phyloP scores from a whole-genome alignment of 2,329 filamentous ascomycete species.

The Dendrostoma leiphaemia region DNA sequence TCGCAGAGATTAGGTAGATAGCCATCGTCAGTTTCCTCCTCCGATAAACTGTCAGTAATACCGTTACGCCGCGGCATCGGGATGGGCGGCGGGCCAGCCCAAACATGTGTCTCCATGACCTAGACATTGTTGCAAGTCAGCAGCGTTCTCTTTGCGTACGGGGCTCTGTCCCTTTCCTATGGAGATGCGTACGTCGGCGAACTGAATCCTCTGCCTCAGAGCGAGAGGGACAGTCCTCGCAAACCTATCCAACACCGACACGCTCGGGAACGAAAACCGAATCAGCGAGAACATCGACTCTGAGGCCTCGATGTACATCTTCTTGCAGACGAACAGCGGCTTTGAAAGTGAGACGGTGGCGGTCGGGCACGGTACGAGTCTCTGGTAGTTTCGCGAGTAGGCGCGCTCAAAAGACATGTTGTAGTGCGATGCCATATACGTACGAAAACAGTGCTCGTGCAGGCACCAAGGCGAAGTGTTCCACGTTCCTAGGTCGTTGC shows the following conservation, averaged over 20 bases:
- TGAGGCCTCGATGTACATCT: neutral
- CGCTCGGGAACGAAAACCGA: neutral
- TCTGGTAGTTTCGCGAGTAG: neutral
- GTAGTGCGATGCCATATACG: neutral
- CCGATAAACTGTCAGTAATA: no score
- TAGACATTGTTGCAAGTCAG: no score
- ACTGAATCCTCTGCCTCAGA: neutral
- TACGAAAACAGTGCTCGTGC: neutral
- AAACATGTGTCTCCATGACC: no score
- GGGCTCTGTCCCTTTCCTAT: no score
- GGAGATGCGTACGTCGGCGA: neutral
- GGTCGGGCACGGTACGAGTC: neutral
- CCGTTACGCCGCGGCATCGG: neutral
- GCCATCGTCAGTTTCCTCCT: no score
- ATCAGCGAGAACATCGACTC: conserved; percentile 1
- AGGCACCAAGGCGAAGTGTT: neutral
- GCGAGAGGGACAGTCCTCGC: neutral
- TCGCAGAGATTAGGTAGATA: neutral
- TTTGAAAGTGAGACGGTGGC: neutral
- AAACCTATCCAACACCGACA: neutral
- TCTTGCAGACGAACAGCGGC: conserved; percentile 7
- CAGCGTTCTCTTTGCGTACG: no score
- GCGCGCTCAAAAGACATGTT: neutral
- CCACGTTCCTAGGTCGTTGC: neutral
- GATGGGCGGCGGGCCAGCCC: neutral